Evolutionary conservation across 345 rosid species (phyloP), one percentile per base, ranked within the genome.

Genomic region (Euphorbia tirucalli): DNA sequence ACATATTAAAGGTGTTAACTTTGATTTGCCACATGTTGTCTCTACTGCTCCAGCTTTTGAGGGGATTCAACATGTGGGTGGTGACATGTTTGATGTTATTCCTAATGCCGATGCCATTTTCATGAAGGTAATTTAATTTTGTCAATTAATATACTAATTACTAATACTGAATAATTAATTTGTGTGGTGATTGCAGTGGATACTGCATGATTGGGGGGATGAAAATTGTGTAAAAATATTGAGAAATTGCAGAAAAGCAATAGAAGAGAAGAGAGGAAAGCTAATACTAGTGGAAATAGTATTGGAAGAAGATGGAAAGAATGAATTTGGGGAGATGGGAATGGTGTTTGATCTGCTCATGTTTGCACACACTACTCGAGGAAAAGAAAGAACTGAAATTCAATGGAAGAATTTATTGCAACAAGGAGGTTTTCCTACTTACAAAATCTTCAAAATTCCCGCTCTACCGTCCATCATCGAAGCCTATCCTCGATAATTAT

Each of bases 21-120:
- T 84, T 25, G 87, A 84, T 80, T 32, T 82, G 72, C 81, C 79
- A 0, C 87, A 82, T 37, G 85, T 82, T 0, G 66, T 84, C 1
- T 72, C 74, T 9, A 71, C 82, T 1, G 85, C 85, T 2, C 82
- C 85, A 0, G 5, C 8, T 16, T 69, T 60, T 30, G 32, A 59
- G 2, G 82, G 83, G 39, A 75, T 84, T 21, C 4, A 25, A 0
- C 83, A 79, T 46, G 61, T 82, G 11, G 82, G 78, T 3, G 87
- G 85, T 15, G 54, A 84, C 65, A 84, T 84, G 85, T 81, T 84
- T 25, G 46, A 58, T 0, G 32, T 35, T 37, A 73, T 83, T 60
- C 86, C 84, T 0, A 55, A 57, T 2, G 85, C 81, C 7, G 83
- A 77, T 49, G 83, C 79, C 0, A 37, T 79, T 13, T 24, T 74